phyloP scores from a whole-genome alignment of 1,139 yeast species.

The Geotrichum australiense region DNA sequence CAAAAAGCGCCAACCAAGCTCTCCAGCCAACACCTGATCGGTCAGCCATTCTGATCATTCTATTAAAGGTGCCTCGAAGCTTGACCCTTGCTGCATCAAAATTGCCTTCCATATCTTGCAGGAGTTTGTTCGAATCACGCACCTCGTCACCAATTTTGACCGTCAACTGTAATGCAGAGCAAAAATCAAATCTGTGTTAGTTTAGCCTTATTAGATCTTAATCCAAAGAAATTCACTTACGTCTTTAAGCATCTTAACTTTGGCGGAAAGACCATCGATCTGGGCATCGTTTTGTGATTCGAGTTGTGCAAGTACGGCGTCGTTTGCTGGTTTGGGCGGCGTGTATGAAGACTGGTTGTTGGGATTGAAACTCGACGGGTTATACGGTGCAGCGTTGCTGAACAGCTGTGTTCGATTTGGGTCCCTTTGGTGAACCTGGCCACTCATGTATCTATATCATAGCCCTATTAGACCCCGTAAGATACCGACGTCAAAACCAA shows the following conservation, averaged over 20 bases:
- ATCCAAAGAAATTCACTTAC: slow-evolving; percentile 20
- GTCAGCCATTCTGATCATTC: slow-evolving; percentile 77
- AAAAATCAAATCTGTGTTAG: not conserved
- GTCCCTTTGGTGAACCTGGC: slow-evolving; percentile 32
- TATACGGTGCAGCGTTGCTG: slow-evolving; percentile 29
- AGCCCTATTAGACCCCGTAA: no score
- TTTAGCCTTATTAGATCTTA: not conserved
- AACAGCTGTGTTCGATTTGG: slow-evolving; percentile 33
- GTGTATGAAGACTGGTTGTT: slow-evolving; percentile 27
- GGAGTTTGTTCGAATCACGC: slow-evolving; percentile 58
- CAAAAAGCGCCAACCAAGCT: slow-evolving; percentile 67
- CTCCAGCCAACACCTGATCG: slow-evolving; percentile 74
- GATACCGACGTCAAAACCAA: no score
- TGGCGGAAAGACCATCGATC: slow-evolving; percentile 59
- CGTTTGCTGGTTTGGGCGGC: slow-evolving; percentile 41
- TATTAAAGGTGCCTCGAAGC: slow-evolving; percentile 58
- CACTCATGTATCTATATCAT: slow-evolving; percentile 23
- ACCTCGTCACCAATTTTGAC: slow-evolving; percentile 79
- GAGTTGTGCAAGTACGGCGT: slow-evolving; percentile 44
- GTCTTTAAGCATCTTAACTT: slow-evolving; percentile 63
- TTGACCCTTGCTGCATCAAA: slow-evolving; percentile 43
- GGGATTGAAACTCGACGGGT: slow-evolving; percentile 21
- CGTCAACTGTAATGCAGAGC: slow-evolving; percentile 40
- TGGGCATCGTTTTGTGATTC: slow-evolving; percentile 85
- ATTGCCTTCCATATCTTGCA: slow-evolving; percentile 48